These are phyloP conservation scores for Talaromyces sp. DNA, from an alignment of 2,329 filamentous ascomycete genomes.

Conservation along the genomic window DNA sequence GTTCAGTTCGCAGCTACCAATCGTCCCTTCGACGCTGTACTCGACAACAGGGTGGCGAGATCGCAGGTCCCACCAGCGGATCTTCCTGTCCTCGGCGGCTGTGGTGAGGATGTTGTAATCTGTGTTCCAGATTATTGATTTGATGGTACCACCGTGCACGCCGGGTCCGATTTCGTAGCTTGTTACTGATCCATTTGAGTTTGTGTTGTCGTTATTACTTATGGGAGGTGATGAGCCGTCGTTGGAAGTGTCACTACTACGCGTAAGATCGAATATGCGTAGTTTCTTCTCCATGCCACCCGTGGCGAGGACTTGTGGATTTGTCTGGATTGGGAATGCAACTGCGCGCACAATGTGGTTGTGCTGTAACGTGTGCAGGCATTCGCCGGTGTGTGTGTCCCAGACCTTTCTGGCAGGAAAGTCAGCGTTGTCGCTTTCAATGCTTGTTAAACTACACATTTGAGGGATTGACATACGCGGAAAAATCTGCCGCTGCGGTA, in stretches of 20 bases:
- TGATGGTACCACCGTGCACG: slow-evolving; percentile 82
- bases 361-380: slow-evolving; percentile 81
- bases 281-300: slow-evolving; percentile 96
- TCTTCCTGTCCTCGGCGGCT: slow-evolving; percentile 81
- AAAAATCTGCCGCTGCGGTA: slow-evolving; percentile 94
- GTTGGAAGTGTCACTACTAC: slow-evolving; percentile 39
- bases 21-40: slow-evolving; percentile 74
- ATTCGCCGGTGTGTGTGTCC: slow-evolving; percentile 93
- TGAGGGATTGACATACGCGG: slow-evolving; percentile 61
- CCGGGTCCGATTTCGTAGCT: slow-evolving; percentile 85
- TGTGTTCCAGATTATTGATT: slow-evolving; percentile 90
- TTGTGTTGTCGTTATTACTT: slow-evolving; percentile 21
- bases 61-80: slow-evolving; percentile 92
- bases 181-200: slow-evolving; percentile 43
- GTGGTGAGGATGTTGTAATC: slow-evolving; percentile 88
- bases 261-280: slow-evolving; percentile 82
- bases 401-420: slow-evolving; percentile 71
- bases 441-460: too few relatives aligned
- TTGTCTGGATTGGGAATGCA: slow-evolving; percentile 78
- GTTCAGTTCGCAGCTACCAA: slow-evolving; percentile 89
- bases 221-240: slow-evolving; percentile 23
- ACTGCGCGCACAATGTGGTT: slow-evolving; percentile 93
- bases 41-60: slow-evolving; percentile 71
- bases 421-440: neutral
- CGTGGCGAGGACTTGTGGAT: slow-evolving; percentile 78